These are phyloP conservation scores for Hymenoscyphus infarciens DNA, from an alignment of 2,329 filamentous ascomycete species.

Conservation along the genomic window DNA sequence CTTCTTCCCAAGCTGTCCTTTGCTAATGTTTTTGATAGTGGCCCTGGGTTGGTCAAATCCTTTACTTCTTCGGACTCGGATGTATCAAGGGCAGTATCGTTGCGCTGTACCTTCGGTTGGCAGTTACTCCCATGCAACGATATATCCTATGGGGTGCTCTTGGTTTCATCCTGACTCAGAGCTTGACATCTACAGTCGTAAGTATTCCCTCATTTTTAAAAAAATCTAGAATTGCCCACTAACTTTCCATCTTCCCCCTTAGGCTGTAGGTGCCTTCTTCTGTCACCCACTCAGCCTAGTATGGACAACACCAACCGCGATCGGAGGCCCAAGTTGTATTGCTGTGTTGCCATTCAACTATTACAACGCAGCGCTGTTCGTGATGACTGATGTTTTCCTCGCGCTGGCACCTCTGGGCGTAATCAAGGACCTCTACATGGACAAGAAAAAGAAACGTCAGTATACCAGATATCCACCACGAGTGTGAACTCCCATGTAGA, in stretches of 20 bases:
- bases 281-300: constrained; percentile 14
- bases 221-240: neutral
- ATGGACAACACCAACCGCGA: constrained; percentile 14
- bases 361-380: constrained; percentile 15
- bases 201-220: neutral
- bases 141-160: constrained; percentile 11
- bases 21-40: constrained; percentile 8
- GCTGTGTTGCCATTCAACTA: constrained; percentile 16
- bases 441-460: constrained; percentile 15
- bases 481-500: neutral
- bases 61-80: constrained; percentile 18
- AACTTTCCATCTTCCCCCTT: neutral
- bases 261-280: constrained; percentile 13
- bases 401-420: constrained; percentile 13
- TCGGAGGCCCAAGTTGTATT: constrained; percentile 16
- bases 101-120: constrained; percentile 15
- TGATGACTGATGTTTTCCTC: constrained; percentile 14
- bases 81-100: constrained; percentile 17
- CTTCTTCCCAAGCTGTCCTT: neutral
- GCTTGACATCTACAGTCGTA: constrained; percentile 12
- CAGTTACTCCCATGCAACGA: constrained; percentile 12
- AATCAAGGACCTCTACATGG: constrained; percentile 16
- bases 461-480: neutral
- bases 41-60: constrained; percentile 18
- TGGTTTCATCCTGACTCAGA: constrained; percentile 10